Percentiles rank a stretch among this genome's conserved stretches.
Conservation (phyloP, 2,329 filamentous ascomycete genomes). For the Chalaropsis ovoidea region DNA sequence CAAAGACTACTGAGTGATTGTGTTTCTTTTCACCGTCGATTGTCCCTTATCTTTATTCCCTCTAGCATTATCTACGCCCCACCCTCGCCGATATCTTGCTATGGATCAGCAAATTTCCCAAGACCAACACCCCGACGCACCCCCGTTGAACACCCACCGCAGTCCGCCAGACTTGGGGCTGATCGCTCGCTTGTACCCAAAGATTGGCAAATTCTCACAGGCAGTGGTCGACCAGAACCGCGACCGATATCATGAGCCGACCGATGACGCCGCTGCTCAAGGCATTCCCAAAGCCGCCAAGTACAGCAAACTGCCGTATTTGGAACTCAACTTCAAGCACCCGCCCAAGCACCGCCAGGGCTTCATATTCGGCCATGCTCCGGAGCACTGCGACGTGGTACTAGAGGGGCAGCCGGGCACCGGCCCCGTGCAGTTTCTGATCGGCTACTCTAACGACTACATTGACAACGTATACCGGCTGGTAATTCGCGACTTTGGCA, state of each 20-base stretch:
- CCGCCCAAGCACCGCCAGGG: constrained; percentile 17
- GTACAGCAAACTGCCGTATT: constrained; percentile 4
- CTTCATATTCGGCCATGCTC: constrained; percentile 12
- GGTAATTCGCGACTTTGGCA: constrained; percentile 11
- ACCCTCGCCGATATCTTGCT: background rate
- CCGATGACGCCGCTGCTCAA: background rate
- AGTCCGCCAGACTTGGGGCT: background rate
- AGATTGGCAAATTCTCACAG: constrained; percentile 1
- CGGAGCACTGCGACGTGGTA: constrained; percentile 7
- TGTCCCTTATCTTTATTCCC: no score
- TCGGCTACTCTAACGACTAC: constrained; percentile 14
- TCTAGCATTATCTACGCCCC: background rate
- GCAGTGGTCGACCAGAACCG: constrained; percentile 1
- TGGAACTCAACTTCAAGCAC: constrained; percentile 11
- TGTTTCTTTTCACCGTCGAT: background rate
- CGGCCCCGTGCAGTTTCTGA: constrained; percentile 13
- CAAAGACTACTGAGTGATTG: background rate
- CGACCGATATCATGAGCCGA: constrained; percentile 12
- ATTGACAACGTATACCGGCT: constrained; percentile 10
- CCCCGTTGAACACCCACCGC: background rate
- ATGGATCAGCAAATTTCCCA: background rate
- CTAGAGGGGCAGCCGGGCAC: constrained; percentile 9
- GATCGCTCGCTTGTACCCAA: constrained; percentile 15
- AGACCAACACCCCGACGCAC: background rate
- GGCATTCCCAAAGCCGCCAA: background rate